phyloP scores from a whole-genome alignment of 768 basidiomycete genomes.

The Auricularia cornea region DNA sequence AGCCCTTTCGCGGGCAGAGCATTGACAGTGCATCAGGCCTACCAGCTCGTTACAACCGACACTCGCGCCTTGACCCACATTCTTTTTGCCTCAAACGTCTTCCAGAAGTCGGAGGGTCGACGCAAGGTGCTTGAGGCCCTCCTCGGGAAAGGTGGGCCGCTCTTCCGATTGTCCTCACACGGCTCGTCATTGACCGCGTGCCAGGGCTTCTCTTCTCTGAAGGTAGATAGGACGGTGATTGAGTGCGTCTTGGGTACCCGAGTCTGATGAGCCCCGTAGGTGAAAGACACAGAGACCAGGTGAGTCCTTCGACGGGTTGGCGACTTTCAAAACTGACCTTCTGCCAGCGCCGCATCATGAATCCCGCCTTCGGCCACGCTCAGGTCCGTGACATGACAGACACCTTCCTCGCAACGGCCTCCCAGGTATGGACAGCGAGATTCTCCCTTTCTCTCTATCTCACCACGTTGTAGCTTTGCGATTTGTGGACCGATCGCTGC shows the following conservation, averaged over 20 bases:
- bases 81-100: slow-evolving; percentile 45
- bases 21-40: slow-evolving; percentile 13
- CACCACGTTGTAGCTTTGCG: slow-evolving; percentile 11
- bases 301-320: background rate
- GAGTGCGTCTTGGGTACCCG: background rate
- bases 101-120: slow-evolving; percentile 43
- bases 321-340: background rate
- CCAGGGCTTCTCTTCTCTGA: background rate
- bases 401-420: slow-evolving; percentile 48
- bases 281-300: background rate
- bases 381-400: slow-evolving; percentile 44
- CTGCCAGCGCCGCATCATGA: slow-evolving; percentile 22
- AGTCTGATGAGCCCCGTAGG: background rate
- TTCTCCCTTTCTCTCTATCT: background rate
- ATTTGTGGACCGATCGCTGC: slow-evolving; percentile 11
- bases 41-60: slow-evolving; percentile 46
- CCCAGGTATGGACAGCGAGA: slow-evolving; percentile 36
- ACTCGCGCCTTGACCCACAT: slow-evolving; percentile 57
- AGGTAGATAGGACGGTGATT: background rate
- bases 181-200: background rate
- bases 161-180: background rate
- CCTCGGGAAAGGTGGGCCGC: slow-evolving; percentile 24
- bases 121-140: slow-evolving; percentile 32
- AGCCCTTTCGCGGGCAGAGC: background rate
- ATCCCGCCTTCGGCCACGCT: slow-evolving; percentile 22